Evolutionary conservation across 176 grass and related monocot species (phyloP).

Genomic region (Triticum timopheevii): DNA sequence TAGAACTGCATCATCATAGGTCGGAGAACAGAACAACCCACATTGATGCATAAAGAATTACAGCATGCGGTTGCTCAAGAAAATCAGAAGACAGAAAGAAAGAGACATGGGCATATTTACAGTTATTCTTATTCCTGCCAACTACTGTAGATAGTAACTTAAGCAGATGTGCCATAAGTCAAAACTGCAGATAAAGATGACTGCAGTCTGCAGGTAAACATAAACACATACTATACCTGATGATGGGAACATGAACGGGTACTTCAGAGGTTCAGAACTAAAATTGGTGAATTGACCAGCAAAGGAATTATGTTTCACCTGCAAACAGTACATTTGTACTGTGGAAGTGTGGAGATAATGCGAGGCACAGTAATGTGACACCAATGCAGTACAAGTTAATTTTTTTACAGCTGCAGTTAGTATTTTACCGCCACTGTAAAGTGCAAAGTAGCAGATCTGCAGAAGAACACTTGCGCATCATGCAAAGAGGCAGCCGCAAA

Average conservation of each 20-base stretch:
- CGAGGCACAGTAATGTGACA: not conserved
- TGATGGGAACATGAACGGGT: not conserved
- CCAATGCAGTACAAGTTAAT: not conserved
- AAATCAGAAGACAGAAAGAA: not conserved
- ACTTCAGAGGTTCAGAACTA: not conserved
- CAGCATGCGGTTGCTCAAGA: too few relatives aligned
- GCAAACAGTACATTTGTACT: not conserved
- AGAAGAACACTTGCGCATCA: conserved; percentile 1
- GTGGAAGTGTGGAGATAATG: too few relatives aligned
- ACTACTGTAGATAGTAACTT: not conserved
- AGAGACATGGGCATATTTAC: not conserved
- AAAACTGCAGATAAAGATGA: not conserved
- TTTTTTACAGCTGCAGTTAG: conserved; percentile 10
- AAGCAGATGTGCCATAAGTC: not conserved
- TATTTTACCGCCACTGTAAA: not conserved
- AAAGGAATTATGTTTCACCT: conserved; percentile 1
- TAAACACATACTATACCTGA: not conserved
- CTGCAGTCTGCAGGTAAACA: not conserved
- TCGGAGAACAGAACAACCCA: too few relatives aligned
- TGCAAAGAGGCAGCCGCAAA: conserved; percentile 36
- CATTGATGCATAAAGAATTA: too few relatives aligned
- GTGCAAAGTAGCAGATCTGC: conserved; percentile 1
- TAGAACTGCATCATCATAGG: too few relatives aligned
- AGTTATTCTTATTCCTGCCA: not conserved
- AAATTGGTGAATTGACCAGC: not conserved